Percentiles rank a stretch among this genome's conserved stretches.
Evolutionary conservation across 2,329 filamentous ascomycete genomes (phyloP).

Genomic region (Phialocephala subalpina): DNA sequence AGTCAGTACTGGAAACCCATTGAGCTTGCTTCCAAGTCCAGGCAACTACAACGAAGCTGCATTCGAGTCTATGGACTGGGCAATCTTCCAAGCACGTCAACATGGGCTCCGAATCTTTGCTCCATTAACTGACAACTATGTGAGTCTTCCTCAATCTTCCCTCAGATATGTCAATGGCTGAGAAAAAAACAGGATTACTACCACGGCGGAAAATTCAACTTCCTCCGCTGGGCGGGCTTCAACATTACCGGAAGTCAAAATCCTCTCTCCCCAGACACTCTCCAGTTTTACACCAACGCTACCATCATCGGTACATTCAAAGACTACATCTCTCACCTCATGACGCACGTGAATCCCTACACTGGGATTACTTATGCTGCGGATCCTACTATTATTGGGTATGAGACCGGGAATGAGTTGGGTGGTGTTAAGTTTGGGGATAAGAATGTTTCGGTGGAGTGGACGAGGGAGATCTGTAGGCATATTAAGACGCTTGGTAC

Average conservation of each 20-base stretch:
- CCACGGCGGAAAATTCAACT: slow-evolving; percentile 58
- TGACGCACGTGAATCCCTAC: slow-evolving; percentile 55
- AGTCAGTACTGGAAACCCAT: slow-evolving; percentile 55
- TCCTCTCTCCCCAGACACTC: slow-evolving; percentile 48
- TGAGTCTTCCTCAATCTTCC: slow-evolving; percentile 38
- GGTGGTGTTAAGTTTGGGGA: slow-evolving; percentile 53
- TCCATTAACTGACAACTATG: slow-evolving; percentile 56
- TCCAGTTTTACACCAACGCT: slow-evolving; percentile 55
- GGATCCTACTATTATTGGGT: slow-evolving; percentile 58
- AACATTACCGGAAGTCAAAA: slow-evolving; percentile 48
- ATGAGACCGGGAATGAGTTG: slow-evolving; percentile 59
- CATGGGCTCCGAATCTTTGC: slow-evolving; percentile 54
- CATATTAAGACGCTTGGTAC: slow-evolving; percentile 48
- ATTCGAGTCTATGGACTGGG: slow-evolving; percentile 57
- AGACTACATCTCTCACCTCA: slow-evolving; percentile 51
- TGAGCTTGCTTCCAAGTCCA: slow-evolving; percentile 52
- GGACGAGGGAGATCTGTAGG: slow-evolving; percentile 51
- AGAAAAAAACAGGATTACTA: slow-evolving; percentile 51
- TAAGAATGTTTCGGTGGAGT: slow-evolving; percentile 51
- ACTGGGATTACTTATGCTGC: slow-evolving; percentile 55
- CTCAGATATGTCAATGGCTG: no score
- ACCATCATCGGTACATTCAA: slow-evolving; percentile 54
- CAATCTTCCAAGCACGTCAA: slow-evolving; percentile 53
- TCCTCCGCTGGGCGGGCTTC: slow-evolving; percentile 55
- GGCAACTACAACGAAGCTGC: slow-evolving; percentile 52